These are phyloP conservation scores for Salpingoeca rosetta DNA, from an alignment of 78 protist species.

Conservation along the genomic window DNA sequence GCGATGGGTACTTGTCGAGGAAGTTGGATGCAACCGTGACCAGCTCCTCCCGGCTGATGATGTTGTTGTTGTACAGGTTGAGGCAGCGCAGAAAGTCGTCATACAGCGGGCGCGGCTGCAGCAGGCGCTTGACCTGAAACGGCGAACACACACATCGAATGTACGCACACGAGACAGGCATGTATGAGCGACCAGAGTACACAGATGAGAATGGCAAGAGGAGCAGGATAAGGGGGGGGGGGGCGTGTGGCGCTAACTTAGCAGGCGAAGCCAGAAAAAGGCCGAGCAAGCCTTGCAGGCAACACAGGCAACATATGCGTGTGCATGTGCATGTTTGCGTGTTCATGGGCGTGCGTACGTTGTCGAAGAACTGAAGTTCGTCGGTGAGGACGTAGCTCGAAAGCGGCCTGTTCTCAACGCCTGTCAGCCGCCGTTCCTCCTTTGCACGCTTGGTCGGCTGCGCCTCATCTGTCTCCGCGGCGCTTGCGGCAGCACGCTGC, in stretches of 20 bases:
- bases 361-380: too few species aligned
- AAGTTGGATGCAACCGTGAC: conserved; percentile 47
- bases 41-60: conserved; percentile 47
- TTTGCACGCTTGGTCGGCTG: too few species aligned
- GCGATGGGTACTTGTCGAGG: conserved; percentile 30
- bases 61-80: conserved; percentile 51
- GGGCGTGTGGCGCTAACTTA: neutral
- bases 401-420: too few species aligned
- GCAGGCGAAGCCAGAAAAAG: neutral
- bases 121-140: conserved; percentile 11
- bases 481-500: too few species aligned
- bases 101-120: conserved; percentile 27
- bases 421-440: too few species aligned
- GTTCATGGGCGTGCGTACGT: too few species aligned
- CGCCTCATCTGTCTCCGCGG: too few species aligned
- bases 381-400: too few species aligned
- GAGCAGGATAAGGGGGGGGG: neutral
- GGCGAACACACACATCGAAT: conserved; percentile 24
- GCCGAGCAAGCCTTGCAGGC: neutral
- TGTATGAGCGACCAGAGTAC: neutral
- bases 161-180: neutral
- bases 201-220: neutral
- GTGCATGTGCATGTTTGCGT: too few species aligned
- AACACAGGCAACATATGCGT: too few species aligned
- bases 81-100: conserved; percentile 68